Percentiles rank a stretch among this genome's conserved stretches.
Evolutionary conservation across 2,329 filamentous ascomycete genomes (phyloP).

Genomic region (Penicillium sp.): DNA sequence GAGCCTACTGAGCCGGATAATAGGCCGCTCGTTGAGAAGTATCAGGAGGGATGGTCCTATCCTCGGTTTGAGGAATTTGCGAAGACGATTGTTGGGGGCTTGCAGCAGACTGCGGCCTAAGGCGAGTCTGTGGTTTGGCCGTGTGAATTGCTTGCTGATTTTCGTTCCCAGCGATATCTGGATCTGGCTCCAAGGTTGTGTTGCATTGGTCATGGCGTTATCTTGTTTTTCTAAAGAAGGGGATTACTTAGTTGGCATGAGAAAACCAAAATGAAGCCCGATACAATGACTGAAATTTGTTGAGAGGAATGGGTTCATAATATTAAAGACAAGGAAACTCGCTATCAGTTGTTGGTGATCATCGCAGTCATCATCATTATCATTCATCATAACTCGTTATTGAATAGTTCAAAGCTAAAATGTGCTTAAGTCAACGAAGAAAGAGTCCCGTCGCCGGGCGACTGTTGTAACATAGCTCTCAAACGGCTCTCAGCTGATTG

Average conservation of each 20-base stretch:
- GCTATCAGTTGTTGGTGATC: background rate
- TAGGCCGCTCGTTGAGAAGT: constrained; percentile 43
- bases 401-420: background rate
- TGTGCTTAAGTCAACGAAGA: background rate
- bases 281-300: background rate
- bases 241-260: background rate
- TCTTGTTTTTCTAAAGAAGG: background rate
- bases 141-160: background rate
- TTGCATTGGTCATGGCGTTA: constrained; percentile 15
- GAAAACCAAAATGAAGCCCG: background rate
- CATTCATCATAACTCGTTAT: constrained; percentile 3
- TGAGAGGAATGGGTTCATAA: background rate
- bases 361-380: constrained; percentile 8
- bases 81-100: constrained; percentile 30
- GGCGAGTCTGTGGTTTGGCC: background rate
- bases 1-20: constrained; percentile 24
- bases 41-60: constrained; percentile 46
- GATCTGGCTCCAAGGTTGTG: background rate
- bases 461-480: constrained; percentile 36
- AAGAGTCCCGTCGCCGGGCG: background rate
- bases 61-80: constrained; percentile 44
- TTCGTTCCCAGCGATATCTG: constrained; percentile 7
- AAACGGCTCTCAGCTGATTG: constrained; percentile 39
- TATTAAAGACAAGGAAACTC: background rate
- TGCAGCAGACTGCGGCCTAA: constrained; percentile 17